These are phyloP conservation scores for Auxenochlorella pyrenoidosa DNA, from an alignment of 139 green algal species.

Conservation along the genomic window DNA sequence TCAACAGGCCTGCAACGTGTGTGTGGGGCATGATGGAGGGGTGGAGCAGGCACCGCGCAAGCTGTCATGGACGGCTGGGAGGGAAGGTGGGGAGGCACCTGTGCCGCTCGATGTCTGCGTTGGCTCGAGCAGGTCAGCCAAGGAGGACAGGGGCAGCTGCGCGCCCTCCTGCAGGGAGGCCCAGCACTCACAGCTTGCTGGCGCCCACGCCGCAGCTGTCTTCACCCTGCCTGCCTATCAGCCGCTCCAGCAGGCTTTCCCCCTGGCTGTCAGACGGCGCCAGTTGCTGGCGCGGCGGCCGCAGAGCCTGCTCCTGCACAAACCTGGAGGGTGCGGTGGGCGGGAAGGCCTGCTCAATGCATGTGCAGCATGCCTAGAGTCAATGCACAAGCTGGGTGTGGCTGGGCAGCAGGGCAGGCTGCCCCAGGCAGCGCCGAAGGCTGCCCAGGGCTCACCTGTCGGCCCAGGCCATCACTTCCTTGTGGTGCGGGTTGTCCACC, in stretches of 20 bases:
- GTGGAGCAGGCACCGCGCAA: no score
- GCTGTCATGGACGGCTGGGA: no score
- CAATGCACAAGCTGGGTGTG: no score
- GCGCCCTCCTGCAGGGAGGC: background rate
- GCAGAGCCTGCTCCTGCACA: background rate
- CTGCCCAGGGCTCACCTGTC: background rate
- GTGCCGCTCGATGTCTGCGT: no score
- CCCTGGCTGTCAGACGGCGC: background rate
- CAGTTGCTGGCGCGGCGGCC: background rate
- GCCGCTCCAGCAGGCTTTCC: conserved; percentile 20
- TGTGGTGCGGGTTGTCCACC: background rate
- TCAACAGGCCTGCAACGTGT: background rate
- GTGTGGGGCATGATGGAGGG: no score
- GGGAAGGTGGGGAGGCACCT: no score
- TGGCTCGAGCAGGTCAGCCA: no score
- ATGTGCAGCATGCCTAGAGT: background rate
- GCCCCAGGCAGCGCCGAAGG: background rate
- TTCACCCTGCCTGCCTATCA: conserved; percentile 2
- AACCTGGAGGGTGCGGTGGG: background rate
- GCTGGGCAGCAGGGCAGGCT: background rate
- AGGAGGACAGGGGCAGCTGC: background rate
- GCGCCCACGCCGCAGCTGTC: conserved; percentile 14
- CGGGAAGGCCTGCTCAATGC: background rate
- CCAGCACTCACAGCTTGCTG: background rate
- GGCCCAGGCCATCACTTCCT: background rate